phyloP scores from a whole-genome alignment of 768 basidiomycete species.

The Coprinopsis cinerea region DNA sequence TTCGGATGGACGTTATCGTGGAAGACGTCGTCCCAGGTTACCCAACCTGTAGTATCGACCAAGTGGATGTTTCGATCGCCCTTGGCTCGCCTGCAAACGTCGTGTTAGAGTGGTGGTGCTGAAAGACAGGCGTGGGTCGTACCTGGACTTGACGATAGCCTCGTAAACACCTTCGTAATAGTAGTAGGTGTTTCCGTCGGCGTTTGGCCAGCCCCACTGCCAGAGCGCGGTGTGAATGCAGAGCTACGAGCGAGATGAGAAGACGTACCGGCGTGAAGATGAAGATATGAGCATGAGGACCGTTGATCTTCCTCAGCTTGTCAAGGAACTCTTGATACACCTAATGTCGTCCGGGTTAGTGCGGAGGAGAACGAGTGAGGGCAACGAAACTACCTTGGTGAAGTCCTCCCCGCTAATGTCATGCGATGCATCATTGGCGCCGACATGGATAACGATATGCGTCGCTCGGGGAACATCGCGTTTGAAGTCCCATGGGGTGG shows the following conservation, averaged over 20 bases:
- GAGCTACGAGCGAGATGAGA: neutral
- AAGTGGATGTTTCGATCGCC: conserved; percentile 47
- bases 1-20: conserved; percentile 46
- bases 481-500: conserved; percentile 51
- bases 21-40: conserved; percentile 44
- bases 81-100: conserved; percentile 24
- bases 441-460: conserved; percentile 53
- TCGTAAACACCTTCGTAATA: conserved; percentile 46
- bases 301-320: conserved; percentile 39
- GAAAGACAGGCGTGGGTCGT: neutral
- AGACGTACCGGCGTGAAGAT: conserved; percentile 45
- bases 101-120: neutral
- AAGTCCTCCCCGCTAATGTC: conserved; percentile 39
- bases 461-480: conserved; percentile 41
- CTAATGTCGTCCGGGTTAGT: too few species aligned
- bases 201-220: conserved; percentile 53
- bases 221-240: neutral
- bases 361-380: too few species aligned
- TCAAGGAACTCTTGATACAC: conserved; percentile 43
- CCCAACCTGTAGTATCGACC: conserved; percentile 54
- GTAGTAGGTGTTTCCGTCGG: conserved; percentile 37
- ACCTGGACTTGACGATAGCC: conserved; percentile 38
- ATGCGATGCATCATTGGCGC: conserved; percentile 53
- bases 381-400: conserved; percentile 27
- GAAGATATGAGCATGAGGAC: conserved; percentile 41